Base-by-base conservation (phyloP, 352 stramenopile species). In the Paralagenidium karlingii region DNA sequence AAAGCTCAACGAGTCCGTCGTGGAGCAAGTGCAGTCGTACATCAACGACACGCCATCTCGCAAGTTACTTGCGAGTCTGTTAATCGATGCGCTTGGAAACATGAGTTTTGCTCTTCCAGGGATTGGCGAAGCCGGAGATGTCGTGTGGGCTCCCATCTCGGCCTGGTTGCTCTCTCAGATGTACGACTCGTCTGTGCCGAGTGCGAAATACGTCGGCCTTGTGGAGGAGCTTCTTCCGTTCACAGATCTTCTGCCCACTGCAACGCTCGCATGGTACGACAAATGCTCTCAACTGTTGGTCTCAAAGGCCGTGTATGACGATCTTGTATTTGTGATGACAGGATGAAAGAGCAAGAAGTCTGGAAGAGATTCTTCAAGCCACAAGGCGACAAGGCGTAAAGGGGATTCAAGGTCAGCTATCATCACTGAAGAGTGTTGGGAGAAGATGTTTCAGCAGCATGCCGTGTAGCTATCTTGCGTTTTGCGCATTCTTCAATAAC, bases 241-340 rank as follows among this genome's bases (percentile, higher is more conserved):
- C 62, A 97, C 93, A 10, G 93, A 98, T 55, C 70, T 95, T 26
- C 82, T 98, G 30, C 93, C 93, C 9, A 94, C 81, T n/a, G 93
- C 90, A 8, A 96, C 83, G 2, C 44, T 97, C 25, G 87, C 84
- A 9, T 98, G 90, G 87, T 16, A 13, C 11, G 15, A 32, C 11
- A 15, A 32, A n/a, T n/a, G n/a, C n/a, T n/a, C n/a, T n/a, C n/a
- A n/a, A n/a, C n/a, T n/a, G n/a, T n/a, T n/a, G n/a, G n/a, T n/a
- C n/a, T n/a, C n/a, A n/a, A n/a, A n/a, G n/a, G n/a, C n/a, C n/a
- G n/a, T n/a, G n/a, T n/a, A n/a, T n/a, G n/a, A n/a, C n/a, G n/a
- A n/a, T n/a, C n/a, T n/a, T n/a, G n/a, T n/a, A n/a, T n/a, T n/a
- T n/a, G n/a, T n/a, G n/a, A n/a, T n/a, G n/a, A n/a, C n/a, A n/a